Percentiles rank a stretch among this genome's conserved stretches.
phyloP scores from a whole-genome alignment of 495 filamentous ascomycete species.

The Bathelium albidoporum region DNA sequence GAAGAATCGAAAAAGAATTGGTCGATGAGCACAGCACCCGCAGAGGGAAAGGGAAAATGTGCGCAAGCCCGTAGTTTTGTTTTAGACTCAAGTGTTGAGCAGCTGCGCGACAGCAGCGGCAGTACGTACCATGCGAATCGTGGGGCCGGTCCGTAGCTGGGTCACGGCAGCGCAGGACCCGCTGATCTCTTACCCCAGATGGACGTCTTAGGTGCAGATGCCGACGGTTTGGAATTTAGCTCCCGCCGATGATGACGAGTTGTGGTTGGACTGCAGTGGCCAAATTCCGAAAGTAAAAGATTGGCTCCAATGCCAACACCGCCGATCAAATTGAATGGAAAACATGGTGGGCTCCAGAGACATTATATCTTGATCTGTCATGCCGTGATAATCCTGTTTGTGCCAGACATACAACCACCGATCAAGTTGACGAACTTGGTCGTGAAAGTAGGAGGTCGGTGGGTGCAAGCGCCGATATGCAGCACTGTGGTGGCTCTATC shows the following conservation, averaged over 20 bases:
- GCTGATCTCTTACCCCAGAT: not conserved
- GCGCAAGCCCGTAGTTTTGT: not conserved
- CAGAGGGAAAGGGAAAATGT: not conserved
- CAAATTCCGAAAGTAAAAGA: not conserved
- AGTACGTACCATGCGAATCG: not conserved
- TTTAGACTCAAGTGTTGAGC: not conserved
- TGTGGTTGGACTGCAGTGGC: not conserved
- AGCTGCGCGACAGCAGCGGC: not conserved
- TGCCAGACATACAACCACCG: not conserved
- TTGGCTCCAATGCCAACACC: not conserved
- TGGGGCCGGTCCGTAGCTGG: slow-evolving; percentile 3
- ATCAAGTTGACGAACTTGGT: not conserved
- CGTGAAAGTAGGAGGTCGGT: not conserved
- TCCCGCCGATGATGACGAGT: not conserved
- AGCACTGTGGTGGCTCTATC: not conserved
- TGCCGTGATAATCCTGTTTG: no score
- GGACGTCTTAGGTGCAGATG: not conserved
- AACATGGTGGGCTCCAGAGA: not conserved
- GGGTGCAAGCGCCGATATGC: not conserved
- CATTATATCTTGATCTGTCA: no score
- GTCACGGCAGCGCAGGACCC: not conserved
- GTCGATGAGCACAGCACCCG: not conserved
- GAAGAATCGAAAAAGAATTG: not conserved
- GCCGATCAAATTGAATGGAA: not conserved
- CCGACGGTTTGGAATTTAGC: not conserved